These are phyloP conservation scores for Akanthomyces muscarius DNA, from an alignment of 2,329 filamentous ascomycete genomes.

Conservation along the genomic window DNA sequence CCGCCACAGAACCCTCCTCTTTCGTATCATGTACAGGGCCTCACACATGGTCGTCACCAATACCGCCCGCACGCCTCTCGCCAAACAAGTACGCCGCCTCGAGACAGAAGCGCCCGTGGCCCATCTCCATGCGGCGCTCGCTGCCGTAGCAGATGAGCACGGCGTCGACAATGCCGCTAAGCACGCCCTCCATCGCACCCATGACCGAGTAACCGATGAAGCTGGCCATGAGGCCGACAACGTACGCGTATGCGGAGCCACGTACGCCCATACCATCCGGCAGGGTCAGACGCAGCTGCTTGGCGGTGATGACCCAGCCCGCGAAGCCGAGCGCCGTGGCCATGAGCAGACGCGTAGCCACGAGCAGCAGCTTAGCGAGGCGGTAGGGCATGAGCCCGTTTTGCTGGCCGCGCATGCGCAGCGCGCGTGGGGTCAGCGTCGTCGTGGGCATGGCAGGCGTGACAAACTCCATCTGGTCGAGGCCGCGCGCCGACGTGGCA, in stretches of 20 bases:
- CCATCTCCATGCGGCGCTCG: constrained; percentile 67
- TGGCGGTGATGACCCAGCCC: constrained; percentile 92
- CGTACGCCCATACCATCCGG: constrained; percentile 53
- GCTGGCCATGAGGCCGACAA: constrained; percentile 86
- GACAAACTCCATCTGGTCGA: constrained; percentile 80
- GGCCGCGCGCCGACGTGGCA: constrained; percentile 68
- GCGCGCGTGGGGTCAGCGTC: constrained; percentile 57
- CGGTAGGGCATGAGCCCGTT: constrained; percentile 76
- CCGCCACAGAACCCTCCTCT: neutral
- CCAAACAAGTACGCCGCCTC: constrained; percentile 89
- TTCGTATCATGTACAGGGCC: neutral
- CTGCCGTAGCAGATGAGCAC: constrained; percentile 92
- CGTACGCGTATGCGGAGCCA: constrained; percentile 89
- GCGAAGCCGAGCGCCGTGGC: constrained; percentile 85
- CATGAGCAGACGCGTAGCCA: constrained; percentile 89
- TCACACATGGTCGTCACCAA: constrained; percentile 22
- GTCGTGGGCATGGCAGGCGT: constrained; percentile 69
- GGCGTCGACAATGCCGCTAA: constrained; percentile 83
- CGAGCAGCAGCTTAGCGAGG: constrained; percentile 84
- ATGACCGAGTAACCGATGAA: constrained; percentile 94
- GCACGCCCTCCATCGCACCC: constrained; percentile 82
- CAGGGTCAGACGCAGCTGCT: constrained; percentile 62
- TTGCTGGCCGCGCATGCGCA: constrained; percentile 40
- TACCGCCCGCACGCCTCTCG: constrained; percentile 42
- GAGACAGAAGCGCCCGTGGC: constrained; percentile 76